phyloP scores from a whole-genome alignment of 345 rosid genomes.

The Gossypium rotundifolium region DNA sequence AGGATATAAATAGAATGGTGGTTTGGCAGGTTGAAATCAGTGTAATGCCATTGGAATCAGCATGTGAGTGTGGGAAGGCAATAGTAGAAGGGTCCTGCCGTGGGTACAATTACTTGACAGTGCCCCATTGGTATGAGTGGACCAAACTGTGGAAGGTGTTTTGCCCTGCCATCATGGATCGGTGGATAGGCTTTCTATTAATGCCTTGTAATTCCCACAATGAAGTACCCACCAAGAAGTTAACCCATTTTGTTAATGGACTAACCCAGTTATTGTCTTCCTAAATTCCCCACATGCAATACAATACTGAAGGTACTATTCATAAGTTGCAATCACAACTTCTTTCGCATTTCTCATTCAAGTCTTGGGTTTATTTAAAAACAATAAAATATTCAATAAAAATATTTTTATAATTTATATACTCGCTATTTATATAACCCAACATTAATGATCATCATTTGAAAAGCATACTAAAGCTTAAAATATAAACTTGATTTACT shows the following conservation, averaged over 20 bases:
- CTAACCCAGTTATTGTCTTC: constrained; percentile 13
- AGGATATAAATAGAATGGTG: background rate
- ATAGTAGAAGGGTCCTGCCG: constrained; percentile 39
- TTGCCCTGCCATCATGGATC: constrained; percentile 35
- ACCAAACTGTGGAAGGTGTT: constrained; percentile 31
- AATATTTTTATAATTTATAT: no score
- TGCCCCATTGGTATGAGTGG: constrained; percentile 23
- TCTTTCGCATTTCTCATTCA: no score
- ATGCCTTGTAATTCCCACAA: constrained; percentile 8
- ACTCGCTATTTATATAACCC: no score
- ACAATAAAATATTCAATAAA: no score
- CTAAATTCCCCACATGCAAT: background rate
- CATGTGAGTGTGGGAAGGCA: constrained; percentile 19
- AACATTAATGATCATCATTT: no score
- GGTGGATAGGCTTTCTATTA: constrained; percentile 15
- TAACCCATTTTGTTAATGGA: constrained; percentile 8
- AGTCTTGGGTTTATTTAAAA: no score
- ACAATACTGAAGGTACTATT: background rate
- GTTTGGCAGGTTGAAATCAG: constrained; percentile 22
- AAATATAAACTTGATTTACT: no score
- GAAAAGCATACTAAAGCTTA: no score
- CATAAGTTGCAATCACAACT: no score
- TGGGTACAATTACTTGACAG: constrained; percentile 36
- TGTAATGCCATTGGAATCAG: constrained; percentile 18
- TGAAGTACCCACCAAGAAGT: constrained; percentile 25